phyloP scores from a whole-genome alignment of 768 basidiomycete species.

The Tremella fuciformis region DNA sequence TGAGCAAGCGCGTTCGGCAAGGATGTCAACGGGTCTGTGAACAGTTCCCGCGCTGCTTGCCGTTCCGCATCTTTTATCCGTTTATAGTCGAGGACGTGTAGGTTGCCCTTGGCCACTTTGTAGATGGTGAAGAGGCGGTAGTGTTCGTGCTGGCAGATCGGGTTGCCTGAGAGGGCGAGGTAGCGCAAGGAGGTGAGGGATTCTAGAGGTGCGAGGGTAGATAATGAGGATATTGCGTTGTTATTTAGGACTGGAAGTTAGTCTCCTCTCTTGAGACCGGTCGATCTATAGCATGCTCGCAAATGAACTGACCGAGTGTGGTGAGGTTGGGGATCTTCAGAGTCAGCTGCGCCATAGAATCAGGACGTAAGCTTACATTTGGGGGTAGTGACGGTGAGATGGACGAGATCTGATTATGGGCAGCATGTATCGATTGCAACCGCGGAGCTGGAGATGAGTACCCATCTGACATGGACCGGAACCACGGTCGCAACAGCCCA shows the following conservation, averaged over 20 bases:
- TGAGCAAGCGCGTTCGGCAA: slow-evolving; percentile 50
- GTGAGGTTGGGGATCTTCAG: slow-evolving; percentile 51
- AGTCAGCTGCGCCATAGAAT: slow-evolving; percentile 13
- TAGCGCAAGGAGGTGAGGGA: slow-evolving; percentile 44
- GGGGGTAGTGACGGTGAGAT: slow-evolving; percentile 46
- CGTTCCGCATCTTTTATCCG: slow-evolving; percentile 52
- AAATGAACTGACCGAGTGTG: slow-evolving; percentile 43
- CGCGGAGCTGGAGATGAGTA: slow-evolving; percentile 37
- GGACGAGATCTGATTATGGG: slow-evolving; percentile 48
- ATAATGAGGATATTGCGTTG: slow-evolving; percentile 49
- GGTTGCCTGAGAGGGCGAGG: slow-evolving; percentile 49
- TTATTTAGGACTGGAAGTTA: slow-evolving; percentile 43
- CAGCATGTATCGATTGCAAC: slow-evolving; percentile 44
- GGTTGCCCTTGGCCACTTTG: slow-evolving; percentile 50
- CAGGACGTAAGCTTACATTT: slow-evolving; percentile 27
- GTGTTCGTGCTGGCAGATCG: slow-evolving; percentile 47
- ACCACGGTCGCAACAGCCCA: background rate
- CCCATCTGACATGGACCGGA: background rate
- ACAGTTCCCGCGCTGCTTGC: slow-evolving; percentile 32
- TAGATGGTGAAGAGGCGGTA: slow-evolving; percentile 50
- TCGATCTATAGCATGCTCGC: background rate
- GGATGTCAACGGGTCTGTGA: slow-evolving; percentile 38
- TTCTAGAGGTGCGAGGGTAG: slow-evolving; percentile 49
- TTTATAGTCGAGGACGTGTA: slow-evolving; percentile 50
- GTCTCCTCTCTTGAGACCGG: too few species aligned